Conservation (phyloP, 164 flowering plant genomes). For the Vitis cinerea region DNA sequence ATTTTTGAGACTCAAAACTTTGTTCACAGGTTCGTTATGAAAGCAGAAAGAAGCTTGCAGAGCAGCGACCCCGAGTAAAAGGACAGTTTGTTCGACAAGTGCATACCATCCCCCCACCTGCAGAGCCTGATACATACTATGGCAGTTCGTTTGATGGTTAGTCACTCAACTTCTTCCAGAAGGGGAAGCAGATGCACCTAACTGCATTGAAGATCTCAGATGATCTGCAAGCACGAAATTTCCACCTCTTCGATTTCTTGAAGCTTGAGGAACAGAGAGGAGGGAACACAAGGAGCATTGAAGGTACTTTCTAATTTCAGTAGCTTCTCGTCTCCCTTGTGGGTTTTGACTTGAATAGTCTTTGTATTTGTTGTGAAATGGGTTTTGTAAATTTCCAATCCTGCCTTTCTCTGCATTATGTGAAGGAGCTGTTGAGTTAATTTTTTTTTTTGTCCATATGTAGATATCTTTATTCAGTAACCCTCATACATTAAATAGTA, state of each 20-base stretch:
- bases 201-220: neutral
- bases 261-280: neutral
- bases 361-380: conserved; percentile 7
- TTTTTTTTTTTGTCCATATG: conserved; percentile 1
- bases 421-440: neutral
- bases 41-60: conserved; percentile 89
- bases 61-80: conserved; percentile 84
- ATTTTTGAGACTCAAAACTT: neutral
- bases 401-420: too few relatives aligned
- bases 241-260: neutral
- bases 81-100: conserved; percentile 90
- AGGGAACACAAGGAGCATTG: neutral
- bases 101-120: conserved; percentile 17
- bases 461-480: neutral
- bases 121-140: conserved; percentile 11
- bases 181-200: neutral
- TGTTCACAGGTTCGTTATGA: conserved; percentile 77
- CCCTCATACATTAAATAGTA: neutral
- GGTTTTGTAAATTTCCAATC: neutral
- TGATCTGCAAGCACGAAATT: neutral
- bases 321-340: neutral
- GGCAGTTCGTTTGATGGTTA: conserved; percentile 17
- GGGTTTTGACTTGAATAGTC: neutral
- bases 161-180: neutral
- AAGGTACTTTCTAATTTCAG: neutral